Evolutionary conservation across 495 filamentous ascomycete genomes (phyloP), one percentile per base, ranked within the genome.

Genomic region (Gamarada debralockiae): DNA sequence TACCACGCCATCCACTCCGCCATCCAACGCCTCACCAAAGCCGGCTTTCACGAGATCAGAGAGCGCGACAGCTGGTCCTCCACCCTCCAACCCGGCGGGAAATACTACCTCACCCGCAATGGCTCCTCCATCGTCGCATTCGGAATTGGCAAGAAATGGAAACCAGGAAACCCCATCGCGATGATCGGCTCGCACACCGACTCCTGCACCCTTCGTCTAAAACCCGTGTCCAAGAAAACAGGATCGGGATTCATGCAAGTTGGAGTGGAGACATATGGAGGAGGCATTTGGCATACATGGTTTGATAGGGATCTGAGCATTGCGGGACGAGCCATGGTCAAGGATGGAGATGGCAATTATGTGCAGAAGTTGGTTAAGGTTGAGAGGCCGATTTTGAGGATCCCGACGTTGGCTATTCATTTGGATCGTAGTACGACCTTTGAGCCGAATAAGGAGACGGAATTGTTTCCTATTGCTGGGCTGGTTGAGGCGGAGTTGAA

Each of bases 131-230:
- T 99, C 55, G 79, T 97, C 36, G 93, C 95, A 48, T 99, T 99
- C 69, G 87, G 89, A 50, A 86, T 99, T 59, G 93, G 93, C 49
- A 82, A 82, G 64, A 83, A 86, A 74, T 99, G 93, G 93, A 83
- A 84, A 81, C 83, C 95, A 5, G 93, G 93, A 45, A 96, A 96
- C 67, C 82, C 92, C 9, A 87, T 99, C 64, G 84, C 86, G 62
- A 93, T 97, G 87, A 81, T 99, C 53, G 93, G 93, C 61, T 91
- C 93, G 41, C 93, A 99, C 71, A 97, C 93, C 20, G 93, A 99
- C 68, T 97, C 92, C 3, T 89, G 89, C 0, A 88, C 86, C 45
- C 76, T 97, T 41, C 84, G 93, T 41, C 70, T 99, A 59, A 99
- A 99, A 72, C 93, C 93, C 3, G 82, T 93, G 27, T 95, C 90